These are phyloP conservation scores for Diospyros lotus DNA, from an alignment of 148 eudicot genomes.

Conservation along the genomic window DNA sequence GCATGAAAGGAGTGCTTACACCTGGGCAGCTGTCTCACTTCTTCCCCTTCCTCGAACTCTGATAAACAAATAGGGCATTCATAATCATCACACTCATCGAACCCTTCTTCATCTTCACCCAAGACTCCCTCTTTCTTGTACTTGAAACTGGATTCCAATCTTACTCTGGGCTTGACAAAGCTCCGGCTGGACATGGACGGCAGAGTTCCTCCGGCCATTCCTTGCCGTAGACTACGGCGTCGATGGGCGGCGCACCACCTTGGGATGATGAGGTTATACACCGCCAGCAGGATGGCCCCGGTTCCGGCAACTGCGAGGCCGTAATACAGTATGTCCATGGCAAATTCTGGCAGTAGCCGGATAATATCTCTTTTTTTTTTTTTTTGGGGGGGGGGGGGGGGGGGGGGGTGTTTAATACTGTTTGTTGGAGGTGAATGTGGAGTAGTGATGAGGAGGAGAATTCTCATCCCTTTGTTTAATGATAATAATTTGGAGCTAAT, in stretches of 20 bases:
- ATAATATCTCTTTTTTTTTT: not conserved
- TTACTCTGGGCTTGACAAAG: conserved; percentile 1
- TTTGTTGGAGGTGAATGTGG: too few relatives aligned
- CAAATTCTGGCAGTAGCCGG: conserved; percentile 5
- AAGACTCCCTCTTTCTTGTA: conserved; percentile 30
- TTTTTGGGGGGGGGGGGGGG: conserved; percentile 5
- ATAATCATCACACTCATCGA: conserved; percentile 2
- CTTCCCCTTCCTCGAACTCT: conserved; percentile 63
- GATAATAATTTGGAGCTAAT: too few relatives aligned
- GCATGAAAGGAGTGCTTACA: conserved; percentile 67
- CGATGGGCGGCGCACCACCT: conserved; percentile 28
- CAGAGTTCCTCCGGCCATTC: not conserved
- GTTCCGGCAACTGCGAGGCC: conserved; percentile 53
- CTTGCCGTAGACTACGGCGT: not conserved
- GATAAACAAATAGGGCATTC: conserved; percentile 66
- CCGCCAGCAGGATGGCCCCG: conserved; percentile 33
- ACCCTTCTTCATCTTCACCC: not conserved
- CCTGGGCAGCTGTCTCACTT: conserved; percentile 43
- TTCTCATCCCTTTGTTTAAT: too few relatives aligned
- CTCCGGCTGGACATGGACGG: conserved; percentile 16
- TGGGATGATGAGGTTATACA: conserved; percentile 49
- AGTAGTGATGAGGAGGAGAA: too few relatives aligned
- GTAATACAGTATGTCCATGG: conserved; percentile 48
- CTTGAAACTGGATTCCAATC: conserved; percentile 32
- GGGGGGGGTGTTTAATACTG: not conserved